Conservation (phyloP, 768 basidiomycete species). For the Suillus alpinus region DNA sequence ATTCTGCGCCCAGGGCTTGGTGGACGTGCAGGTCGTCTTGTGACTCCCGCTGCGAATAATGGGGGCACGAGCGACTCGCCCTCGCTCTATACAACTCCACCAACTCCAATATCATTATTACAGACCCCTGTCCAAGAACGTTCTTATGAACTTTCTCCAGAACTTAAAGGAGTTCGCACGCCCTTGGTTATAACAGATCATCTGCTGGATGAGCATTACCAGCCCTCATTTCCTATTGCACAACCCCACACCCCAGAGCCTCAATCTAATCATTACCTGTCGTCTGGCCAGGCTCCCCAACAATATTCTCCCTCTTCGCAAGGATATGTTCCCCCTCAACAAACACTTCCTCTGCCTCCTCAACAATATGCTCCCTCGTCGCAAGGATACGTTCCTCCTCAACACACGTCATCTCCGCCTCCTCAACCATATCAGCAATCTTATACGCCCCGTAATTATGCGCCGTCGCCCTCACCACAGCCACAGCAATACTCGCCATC, state of each 20-base stretch:
- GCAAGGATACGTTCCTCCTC: slow-evolving; percentile 1
- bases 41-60: slow-evolving; percentile 9
- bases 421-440: slow-evolving; percentile 14
- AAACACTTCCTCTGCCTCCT: slow-evolving; percentile 1
- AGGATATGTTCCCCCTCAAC: slow-evolving; percentile 1
- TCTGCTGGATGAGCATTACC: slow-evolving; percentile 7
- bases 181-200: slow-evolving; percentile 18
- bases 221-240: slow-evolving; percentile 9
- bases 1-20: slow-evolving; percentile 42
- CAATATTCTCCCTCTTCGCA: slow-evolving; percentile 6
- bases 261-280: background rate
- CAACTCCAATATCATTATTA: slow-evolving; percentile 6
- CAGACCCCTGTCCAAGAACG: slow-evolving; percentile 9
- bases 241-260: slow-evolving; percentile 8
- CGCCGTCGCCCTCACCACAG: slow-evolving; percentile 8
- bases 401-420: background rate
- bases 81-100: slow-evolving; percentile 6
- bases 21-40: slow-evolving; percentile 17
- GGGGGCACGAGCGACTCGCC: slow-evolving; percentile 15
- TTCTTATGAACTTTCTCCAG: slow-evolving; percentile 3
- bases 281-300: slow-evolving; percentile 15
- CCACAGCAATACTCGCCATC: slow-evolving; percentile 11
- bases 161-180: slow-evolving; percentile 8
- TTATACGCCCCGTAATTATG: slow-evolving; percentile 10
- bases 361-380: slow-evolving; percentile 10